These are phyloP conservation scores for Starmerella riodocensis DNA, from an alignment of 805 yeast genomes.

Conservation along the genomic window DNA sequence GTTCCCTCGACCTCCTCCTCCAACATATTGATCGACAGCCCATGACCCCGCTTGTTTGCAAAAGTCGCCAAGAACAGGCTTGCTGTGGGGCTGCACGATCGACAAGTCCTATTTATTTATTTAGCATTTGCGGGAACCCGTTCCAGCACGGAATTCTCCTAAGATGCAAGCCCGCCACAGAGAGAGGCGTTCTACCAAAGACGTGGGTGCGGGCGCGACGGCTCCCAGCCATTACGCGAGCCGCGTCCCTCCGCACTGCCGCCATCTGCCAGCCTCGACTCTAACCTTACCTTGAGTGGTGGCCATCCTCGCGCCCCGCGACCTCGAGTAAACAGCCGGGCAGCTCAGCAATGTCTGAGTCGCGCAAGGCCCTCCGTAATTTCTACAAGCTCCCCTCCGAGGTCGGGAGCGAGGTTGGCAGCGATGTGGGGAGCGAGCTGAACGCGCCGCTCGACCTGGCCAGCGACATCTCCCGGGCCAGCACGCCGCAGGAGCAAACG, in stretches of 20 bases:
- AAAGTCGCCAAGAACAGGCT: too few relatives aligned
- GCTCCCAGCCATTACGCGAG: too few relatives aligned
- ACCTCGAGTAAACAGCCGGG: too few relatives aligned
- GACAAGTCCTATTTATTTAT: not conserved
- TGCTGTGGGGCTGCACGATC: too few relatives aligned
- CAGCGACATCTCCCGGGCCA: slow-evolving; percentile 4
- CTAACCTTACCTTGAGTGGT: too few relatives aligned
- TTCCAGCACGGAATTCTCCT: too few relatives aligned
- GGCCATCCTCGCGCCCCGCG: too few relatives aligned
- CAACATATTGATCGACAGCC: not conserved
- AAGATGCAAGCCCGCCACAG: too few relatives aligned
- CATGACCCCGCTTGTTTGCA: not conserved
- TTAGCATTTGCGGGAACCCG: not conserved
- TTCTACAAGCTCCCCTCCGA: slow-evolving; percentile 26
- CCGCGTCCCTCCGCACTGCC: too few relatives aligned
- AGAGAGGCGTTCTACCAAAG: too few relatives aligned
- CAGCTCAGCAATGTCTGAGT: slow-evolving; percentile 1
- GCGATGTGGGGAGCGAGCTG: slow-evolving; percentile 3
- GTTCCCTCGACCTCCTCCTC: not conserved
- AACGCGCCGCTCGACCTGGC: not conserved
- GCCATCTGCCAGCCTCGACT: too few relatives aligned
- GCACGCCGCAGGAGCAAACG: not conserved
- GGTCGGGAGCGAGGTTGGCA: slow-evolving; percentile 7
- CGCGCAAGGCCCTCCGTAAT: slow-evolving; percentile 27
- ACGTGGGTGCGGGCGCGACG: too few relatives aligned